Percentiles rank a stretch among this genome's conserved stretches.
Evolutionary conservation across 2,329 filamentous ascomycete genomes (phyloP).

Genomic region (Fusarium phyllophilum): DNA sequence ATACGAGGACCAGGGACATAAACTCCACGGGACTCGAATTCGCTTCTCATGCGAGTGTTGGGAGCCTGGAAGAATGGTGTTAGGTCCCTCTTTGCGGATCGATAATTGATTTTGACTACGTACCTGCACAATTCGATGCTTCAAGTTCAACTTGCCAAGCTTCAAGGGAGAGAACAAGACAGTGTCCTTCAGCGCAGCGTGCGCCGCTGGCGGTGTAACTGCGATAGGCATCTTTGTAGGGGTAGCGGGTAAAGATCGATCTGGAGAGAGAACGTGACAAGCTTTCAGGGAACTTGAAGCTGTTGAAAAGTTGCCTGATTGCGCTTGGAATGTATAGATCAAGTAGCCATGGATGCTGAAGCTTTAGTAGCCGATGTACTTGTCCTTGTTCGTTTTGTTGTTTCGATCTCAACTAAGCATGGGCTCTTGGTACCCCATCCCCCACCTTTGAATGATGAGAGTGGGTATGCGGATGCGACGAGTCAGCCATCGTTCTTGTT

Average conservation of each 20-base stretch:
- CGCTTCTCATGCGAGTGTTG: constrained; percentile 28
- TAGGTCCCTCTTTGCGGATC: neutral
- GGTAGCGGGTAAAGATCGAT: neutral
- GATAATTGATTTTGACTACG: neutral
- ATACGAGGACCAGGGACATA: constrained; percentile 46
- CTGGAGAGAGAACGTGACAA: no score
- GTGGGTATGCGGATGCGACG: neutral
- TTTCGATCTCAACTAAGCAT: neutral
- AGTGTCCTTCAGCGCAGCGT: constrained; percentile 40
- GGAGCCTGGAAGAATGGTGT: neutral
- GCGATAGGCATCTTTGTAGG: constrained; percentile 22
- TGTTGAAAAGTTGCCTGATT: neutral
- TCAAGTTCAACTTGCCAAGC: constrained; percentile 47
- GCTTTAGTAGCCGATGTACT: constrained; percentile 7
- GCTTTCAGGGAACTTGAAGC: neutral
- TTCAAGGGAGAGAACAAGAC: constrained; percentile 50
- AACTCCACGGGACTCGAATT: constrained; percentile 47
- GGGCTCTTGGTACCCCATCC: neutral
- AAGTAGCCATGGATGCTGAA: constrained; percentile 4
- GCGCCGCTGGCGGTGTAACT: constrained; percentile 30
- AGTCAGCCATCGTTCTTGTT: neutral
- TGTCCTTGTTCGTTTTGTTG: neutral
- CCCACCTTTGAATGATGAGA: neutral
- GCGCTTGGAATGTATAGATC: neutral
- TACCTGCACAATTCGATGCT: constrained; percentile 52